phyloP scores from a whole-genome alignment of 352 stramenopile species.

The Aphanomyces euteiches region DNA sequence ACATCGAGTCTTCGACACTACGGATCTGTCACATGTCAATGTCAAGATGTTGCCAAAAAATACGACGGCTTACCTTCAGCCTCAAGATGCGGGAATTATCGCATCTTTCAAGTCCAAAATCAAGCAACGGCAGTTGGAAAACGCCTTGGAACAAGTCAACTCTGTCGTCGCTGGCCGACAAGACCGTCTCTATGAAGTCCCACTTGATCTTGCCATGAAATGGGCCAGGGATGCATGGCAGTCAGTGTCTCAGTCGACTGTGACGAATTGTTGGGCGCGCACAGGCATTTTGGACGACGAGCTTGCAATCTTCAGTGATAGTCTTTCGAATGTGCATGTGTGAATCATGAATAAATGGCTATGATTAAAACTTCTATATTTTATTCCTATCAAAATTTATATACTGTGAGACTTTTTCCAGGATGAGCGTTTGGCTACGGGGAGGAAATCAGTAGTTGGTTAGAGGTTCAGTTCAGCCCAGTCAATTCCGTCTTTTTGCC shows the following conservation, averaged over 20 bases:
- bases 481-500: too few relatives aligned
- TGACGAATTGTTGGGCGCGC: neutral
- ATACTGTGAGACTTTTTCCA: neutral
- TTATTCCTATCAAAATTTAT: constrained; percentile 5
- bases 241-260: neutral
- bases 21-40: neutral
- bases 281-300: neutral
- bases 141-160: neutral
- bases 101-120: constrained; percentile 13
- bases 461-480: too few relatives aligned
- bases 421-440: neutral
- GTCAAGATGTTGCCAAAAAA: constrained; percentile 9
- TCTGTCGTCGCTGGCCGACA: neutral
- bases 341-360: neutral
- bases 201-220: neutral
- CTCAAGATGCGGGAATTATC: constrained; percentile 21
- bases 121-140: constrained; percentile 5
- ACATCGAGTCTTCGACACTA: neutral
- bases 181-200: constrained; percentile 2
- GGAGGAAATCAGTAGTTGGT: neutral
- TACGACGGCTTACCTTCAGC: constrained; percentile 15
- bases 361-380: neutral
- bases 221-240: constrained; percentile 7
- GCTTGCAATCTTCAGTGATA: neutral
- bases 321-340: neutral